Percentiles rank a stretch among this genome's conserved stretches.
Evolutionary conservation across 2,329 filamentous ascomycete genomes (phyloP).

Genomic region (Thielaviopsis euricoi): DNA sequence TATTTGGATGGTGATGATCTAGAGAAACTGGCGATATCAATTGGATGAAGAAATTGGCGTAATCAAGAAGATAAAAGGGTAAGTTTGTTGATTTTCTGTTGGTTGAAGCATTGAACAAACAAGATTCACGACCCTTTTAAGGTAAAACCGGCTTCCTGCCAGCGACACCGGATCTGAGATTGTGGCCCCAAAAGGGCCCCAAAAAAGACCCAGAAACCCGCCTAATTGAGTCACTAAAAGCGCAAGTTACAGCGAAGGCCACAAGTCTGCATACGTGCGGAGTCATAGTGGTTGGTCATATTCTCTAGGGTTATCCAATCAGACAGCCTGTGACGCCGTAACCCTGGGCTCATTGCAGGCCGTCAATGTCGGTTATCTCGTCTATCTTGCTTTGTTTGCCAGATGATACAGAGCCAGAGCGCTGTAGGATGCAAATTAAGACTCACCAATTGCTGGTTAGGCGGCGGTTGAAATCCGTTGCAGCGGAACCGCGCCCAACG

Average conservation of each 20-base stretch:
- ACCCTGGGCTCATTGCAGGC: too few relatives aligned
- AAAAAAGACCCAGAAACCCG: too few relatives aligned
- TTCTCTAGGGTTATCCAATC: neutral
- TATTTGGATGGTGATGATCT: neutral
- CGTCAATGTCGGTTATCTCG: neutral
- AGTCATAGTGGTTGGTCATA: neutral
- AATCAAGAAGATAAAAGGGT: neutral
- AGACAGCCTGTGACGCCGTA: neutral
- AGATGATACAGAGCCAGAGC: too few relatives aligned
- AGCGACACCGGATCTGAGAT: neutral
- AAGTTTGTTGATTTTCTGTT: neutral
- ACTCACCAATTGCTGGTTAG: too few relatives aligned
- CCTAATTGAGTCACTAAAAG: neutral
- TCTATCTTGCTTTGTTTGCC: neutral
- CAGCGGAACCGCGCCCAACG: too few relatives aligned
- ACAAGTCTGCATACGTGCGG: neutral
- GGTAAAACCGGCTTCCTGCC: neutral
- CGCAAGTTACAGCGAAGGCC: neutral
- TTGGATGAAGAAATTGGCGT: neutral
- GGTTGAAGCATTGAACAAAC: neutral
- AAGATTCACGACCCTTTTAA: neutral
- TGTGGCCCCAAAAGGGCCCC: neutral
- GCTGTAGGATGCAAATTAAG: too few relatives aligned
- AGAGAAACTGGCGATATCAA: too few relatives aligned
- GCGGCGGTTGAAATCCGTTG: too few relatives aligned